These are phyloP conservation scores for Penicillium brasilianum DNA, from an alignment of 2,329 filamentous ascomycete genomes.

Conservation along the genomic window DNA sequence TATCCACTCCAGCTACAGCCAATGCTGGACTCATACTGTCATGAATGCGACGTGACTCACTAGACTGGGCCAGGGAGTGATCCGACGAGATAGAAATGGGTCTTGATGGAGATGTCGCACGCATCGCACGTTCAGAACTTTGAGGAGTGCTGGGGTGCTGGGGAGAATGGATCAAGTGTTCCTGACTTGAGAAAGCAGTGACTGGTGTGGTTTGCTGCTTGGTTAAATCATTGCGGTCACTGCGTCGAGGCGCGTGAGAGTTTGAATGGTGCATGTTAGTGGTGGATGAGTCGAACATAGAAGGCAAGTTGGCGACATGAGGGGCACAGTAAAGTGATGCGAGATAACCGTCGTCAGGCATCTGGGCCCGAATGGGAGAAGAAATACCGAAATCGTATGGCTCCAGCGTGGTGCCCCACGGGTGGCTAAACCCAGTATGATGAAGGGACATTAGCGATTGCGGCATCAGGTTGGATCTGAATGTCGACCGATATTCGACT, in stretches of 20 bases:
- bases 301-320: conserved; percentile 10
- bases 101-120: conserved; percentile 27
- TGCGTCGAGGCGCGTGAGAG: conserved; percentile 15
- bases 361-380: background rate
- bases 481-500: conserved; percentile 31
- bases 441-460: conserved; percentile 26
- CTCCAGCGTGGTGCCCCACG: conserved; percentile 13
- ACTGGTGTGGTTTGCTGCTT: conserved; percentile 21
- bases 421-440: conserved; percentile 20
- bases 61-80: conserved; percentile 8
- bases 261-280: conserved; percentile 21
- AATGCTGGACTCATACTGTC: conserved; percentile 16
- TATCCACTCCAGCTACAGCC: conserved; percentile 14
- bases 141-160: conserved; percentile 15
- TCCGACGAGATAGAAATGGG: conserved; percentile 31
- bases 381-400: conserved; percentile 9
- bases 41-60: conserved; percentile 15
- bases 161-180: conserved; percentile 16
- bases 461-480: conserved; percentile 27
- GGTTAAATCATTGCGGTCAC: conserved; percentile 13
- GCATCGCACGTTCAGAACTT: conserved; percentile 11
- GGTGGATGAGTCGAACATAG: conserved; percentile 20
- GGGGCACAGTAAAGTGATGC: conserved; percentile 2
- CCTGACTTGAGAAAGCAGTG: conserved; percentile 7
- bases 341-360: conserved; percentile 4